Evolutionary conservation across 208 protist genomes (phyloP).

Genomic region (Naegleria lovaniensis): DNA sequence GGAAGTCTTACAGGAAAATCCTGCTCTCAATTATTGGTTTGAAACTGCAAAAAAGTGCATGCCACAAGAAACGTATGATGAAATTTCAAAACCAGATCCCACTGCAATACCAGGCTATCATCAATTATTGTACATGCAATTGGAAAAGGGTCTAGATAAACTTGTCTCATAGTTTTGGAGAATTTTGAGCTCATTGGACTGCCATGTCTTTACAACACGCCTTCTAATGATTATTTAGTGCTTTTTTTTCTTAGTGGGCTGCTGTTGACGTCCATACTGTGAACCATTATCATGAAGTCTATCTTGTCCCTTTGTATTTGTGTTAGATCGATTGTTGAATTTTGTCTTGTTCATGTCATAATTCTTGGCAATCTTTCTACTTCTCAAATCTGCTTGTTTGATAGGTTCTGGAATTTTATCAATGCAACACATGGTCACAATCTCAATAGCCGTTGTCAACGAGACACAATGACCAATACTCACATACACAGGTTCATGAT

Average conservation of each 20-base stretch:
- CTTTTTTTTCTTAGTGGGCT: too few species aligned
- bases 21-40: neutral
- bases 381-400: neutral
- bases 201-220: too few species aligned
- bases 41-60: neutral
- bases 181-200: neutral
- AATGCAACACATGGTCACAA: neutral
- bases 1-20: neutral
- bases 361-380: neutral
- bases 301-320: too few species aligned
- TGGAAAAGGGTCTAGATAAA: neutral
- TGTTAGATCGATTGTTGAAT: neutral
- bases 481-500: neutral
- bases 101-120: neutral
- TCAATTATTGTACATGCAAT: neutral
- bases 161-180: neutral
- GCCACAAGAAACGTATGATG: neutral
- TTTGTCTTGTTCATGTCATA: neutral
- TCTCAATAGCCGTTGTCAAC: neutral
- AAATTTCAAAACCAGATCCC: neutral
- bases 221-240: too few species aligned
- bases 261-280: too few species aligned
- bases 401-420: conserved; percentile 21
- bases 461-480: neutral
- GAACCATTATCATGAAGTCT: too few species aligned